Evolutionary conservation across 192 early-diverging fungal genomes (phyloP).

Genomic region (Haplosporangium gracile): DNA sequence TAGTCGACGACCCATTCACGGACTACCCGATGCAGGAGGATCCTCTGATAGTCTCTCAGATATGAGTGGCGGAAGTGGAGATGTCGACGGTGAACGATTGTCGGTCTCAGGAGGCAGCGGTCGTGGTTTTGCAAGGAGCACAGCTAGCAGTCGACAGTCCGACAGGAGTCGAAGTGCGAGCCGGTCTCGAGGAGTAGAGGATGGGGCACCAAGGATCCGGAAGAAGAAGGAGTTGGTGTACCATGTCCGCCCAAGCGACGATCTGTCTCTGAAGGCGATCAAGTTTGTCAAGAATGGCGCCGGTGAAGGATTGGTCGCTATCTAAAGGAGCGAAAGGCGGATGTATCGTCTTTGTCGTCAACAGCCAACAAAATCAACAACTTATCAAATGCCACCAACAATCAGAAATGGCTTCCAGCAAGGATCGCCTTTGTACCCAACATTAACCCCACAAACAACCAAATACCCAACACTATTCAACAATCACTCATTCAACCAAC

Average conservation of each 20-base stretch:
- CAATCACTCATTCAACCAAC: too few relatives aligned
- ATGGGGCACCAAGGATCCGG: not conserved
- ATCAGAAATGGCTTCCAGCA: not conserved
- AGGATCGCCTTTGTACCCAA: not conserved
- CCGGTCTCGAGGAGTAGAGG: not conserved
- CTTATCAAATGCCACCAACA: not conserved
- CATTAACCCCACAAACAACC: too few relatives aligned
- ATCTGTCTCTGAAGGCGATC: constrained; percentile 46
- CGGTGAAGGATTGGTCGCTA: constrained; percentile 35
- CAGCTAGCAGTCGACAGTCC: not conserved
- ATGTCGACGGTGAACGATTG: not conserved
- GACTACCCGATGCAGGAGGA: not conserved
- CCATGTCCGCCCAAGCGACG: constrained; percentile 48
- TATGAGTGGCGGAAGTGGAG: constrained; percentile 24
- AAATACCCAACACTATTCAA: too few relatives aligned
- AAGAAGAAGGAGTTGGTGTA: constrained; percentile 47
- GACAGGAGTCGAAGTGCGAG: not conserved
- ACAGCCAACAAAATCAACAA: not conserved
- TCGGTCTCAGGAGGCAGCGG: not conserved
- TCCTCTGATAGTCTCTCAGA: constrained; percentile 42
- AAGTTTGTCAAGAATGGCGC: constrained; percentile 51
- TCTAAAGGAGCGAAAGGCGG: constrained; percentile 12
- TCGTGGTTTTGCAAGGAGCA: not conserved
- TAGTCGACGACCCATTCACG: not conserved
- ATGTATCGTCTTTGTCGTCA: not conserved